Evolutionary conservation across 2,329 filamentous ascomycete species (phyloP).

Genomic region (Keithomyces neogunnii): DNA sequence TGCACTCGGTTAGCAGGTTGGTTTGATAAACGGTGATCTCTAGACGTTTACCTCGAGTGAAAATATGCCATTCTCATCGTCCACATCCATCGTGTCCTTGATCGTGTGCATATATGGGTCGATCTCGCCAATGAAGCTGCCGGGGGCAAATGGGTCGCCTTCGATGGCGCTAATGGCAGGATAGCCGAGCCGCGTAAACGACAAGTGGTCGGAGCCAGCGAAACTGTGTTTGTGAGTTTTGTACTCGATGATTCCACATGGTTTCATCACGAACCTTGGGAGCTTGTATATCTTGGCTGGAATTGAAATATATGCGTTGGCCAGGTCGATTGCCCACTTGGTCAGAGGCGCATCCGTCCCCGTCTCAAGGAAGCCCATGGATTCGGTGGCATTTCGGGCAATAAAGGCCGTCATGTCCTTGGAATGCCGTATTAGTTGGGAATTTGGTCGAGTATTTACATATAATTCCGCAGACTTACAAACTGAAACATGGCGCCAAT

Average conservation of each 20-base stretch:
- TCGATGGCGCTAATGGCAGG: slow-evolving; percentile 29
- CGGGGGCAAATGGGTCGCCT: slow-evolving; percentile 22
- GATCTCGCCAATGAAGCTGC: slow-evolving; percentile 23
- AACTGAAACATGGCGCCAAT: slow-evolving; percentile 68
- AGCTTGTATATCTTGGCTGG: slow-evolving; percentile 25
- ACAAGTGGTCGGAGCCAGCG: slow-evolving; percentile 33
- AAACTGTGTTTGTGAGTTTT: slow-evolving; percentile 12
- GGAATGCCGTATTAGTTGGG: slow-evolving; percentile 25
- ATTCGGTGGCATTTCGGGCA: slow-evolving; percentile 27
- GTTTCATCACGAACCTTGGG: slow-evolving; percentile 12
- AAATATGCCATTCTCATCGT: slow-evolving; percentile 28
- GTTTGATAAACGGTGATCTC: neutral
- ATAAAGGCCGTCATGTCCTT: slow-evolving; percentile 32
- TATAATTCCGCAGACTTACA: slow-evolving; percentile 11
- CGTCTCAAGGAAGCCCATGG: slow-evolving; percentile 30
- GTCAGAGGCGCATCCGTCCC: slow-evolving; percentile 27
- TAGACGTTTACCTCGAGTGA: slow-evolving; percentile 25
- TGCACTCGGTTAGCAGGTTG: slow-evolving; percentile 11
- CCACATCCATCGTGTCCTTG: slow-evolving; percentile 28
- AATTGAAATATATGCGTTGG: slow-evolving; percentile 28
- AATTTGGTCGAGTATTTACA: neutral
- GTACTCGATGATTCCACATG: neutral
- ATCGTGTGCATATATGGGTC: slow-evolving; percentile 29
- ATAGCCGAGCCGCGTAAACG: slow-evolving; percentile 29
- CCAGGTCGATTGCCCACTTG: slow-evolving; percentile 24